A percentile compares a stretch with the other conserved stretches of the same genome.
Evolutionary conservation across 371 early-diverging fungal species (phyloP).

Genomic region (Haplosporangium sp.): DNA sequence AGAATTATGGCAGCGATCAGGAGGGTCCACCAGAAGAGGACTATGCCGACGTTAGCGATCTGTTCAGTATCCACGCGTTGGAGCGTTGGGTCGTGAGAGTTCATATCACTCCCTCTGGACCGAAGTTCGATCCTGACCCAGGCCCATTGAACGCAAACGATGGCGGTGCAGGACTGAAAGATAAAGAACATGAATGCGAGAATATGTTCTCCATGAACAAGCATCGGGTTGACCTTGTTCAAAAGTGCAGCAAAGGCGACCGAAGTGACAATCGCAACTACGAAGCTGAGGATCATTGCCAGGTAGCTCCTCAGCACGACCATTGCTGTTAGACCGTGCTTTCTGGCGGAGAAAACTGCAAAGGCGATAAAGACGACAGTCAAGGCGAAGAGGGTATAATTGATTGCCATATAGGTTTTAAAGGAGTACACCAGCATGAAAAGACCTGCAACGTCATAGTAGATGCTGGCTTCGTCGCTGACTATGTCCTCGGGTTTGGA

Average conservation of each 20-base stretch:
- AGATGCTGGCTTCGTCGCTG: slow-evolving; percentile 54
- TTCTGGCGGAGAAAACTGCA: slow-evolving; percentile 29
- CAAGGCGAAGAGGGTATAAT: slow-evolving; percentile 55
- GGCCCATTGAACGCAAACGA: slow-evolving; percentile 43
- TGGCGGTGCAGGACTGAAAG: slow-evolving; percentile 32
- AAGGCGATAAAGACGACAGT: slow-evolving; percentile 54
- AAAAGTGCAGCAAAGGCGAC: slow-evolving; percentile 20
- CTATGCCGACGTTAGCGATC: slow-evolving; percentile 52
- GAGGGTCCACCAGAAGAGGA: slow-evolving; percentile 63
- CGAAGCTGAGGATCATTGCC: slow-evolving; percentile 30
- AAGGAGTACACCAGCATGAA: slow-evolving; percentile 64
- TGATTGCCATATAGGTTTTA: slow-evolving; percentile 54
- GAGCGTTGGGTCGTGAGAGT: slow-evolving; percentile 51
- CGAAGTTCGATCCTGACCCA: slow-evolving; percentile 38
- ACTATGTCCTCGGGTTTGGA: slow-evolving; percentile 46
- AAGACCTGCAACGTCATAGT: slow-evolving; percentile 66
- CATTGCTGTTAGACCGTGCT: slow-evolving; percentile 23
- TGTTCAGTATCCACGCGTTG: slow-evolving; percentile 56
- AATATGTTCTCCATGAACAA: slow-evolving; percentile 49
- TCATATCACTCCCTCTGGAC: slow-evolving; percentile 52
- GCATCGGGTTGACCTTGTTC: slow-evolving; percentile 45
- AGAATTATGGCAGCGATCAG: slow-evolving; percentile 45
- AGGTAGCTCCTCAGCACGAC: slow-evolving; percentile 28
- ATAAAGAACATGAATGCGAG: slow-evolving; percentile 48
- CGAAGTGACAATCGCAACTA: slow-evolving; percentile 20